phyloP scores from a whole-genome alignment of 495 filamentous ascomycete species.

The Hypomontagnella submonticulosa region DNA sequence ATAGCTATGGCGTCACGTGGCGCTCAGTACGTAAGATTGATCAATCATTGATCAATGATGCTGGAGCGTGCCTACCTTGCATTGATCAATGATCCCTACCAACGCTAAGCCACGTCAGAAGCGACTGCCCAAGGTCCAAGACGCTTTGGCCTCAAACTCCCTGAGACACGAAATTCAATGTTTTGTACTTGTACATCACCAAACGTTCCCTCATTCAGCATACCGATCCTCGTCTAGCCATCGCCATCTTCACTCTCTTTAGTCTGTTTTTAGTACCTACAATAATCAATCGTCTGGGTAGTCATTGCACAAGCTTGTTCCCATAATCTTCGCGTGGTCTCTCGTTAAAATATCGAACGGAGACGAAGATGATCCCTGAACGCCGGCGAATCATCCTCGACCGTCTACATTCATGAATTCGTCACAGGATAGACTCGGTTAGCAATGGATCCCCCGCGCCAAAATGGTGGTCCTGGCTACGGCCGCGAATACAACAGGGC shows the following conservation, averaged over 20 bases:
- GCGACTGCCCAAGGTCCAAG: background rate
- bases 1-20: no score
- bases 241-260: conserved; percentile 24
- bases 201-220: conserved; percentile 28
- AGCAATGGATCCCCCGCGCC: conserved; percentile 46
- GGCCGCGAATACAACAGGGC: conserved; percentile 71
- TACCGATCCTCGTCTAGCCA: conserved; percentile 5
- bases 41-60: no score
- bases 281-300: conserved; percentile 2
- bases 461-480: conserved; percentile 39
- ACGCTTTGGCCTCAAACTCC: conserved; percentile 43
- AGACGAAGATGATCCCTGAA: conserved; percentile 45
- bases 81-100: no score
- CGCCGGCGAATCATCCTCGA: conserved; percentile 32
- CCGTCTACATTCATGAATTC: conserved; percentile 41
- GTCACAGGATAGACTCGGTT: conserved; percentile 15
- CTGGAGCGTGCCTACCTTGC: no score
- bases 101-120: conserved; percentile 30
- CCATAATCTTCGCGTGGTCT: conserved; percentile 4
- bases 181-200: conserved; percentile 24
- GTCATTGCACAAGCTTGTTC: conserved; percentile 15
- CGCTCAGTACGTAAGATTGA: no score
- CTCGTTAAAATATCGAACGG: conserved; percentile 10
- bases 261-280: background rate
- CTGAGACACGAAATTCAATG: conserved; percentile 33